Percentiles rank a stretch among this genome's conserved stretches.
phyloP scores from a whole-genome alignment of 441 rosid species.

The Rhodomyrtus psidioides region DNA sequence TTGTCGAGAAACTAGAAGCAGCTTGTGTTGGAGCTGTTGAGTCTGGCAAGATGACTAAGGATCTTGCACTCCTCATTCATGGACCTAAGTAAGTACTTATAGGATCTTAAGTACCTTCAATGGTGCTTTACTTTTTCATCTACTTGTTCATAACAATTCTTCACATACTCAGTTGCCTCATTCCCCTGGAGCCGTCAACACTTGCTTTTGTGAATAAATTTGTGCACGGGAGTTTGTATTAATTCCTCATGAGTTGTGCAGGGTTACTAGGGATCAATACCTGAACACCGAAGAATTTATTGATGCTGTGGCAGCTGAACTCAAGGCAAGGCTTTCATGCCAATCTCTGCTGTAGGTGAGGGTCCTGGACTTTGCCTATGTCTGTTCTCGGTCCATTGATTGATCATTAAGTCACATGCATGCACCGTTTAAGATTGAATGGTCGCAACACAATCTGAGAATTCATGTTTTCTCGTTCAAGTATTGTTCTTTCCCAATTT shows the following conservation, averaged over 20 bases:
- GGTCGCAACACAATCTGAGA: not conserved
- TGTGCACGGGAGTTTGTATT: not conserved
- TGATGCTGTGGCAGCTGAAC: slow-evolving; percentile 71
- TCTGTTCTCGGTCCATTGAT: not conserved
- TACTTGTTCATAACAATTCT: not conserved
- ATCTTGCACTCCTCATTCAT: slow-evolving; percentile 78
- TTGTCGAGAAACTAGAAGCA: slow-evolving; percentile 72
- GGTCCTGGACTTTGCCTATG: not conserved
- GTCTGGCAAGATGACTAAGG: slow-evolving; percentile 93
- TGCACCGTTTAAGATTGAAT: not conserved
- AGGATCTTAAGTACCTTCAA: not conserved
- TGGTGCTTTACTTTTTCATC: not conserved
- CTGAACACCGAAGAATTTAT: slow-evolving; percentile 87
- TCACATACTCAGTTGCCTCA: not conserved
- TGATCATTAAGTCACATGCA: not conserved
- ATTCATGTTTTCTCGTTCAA: not conserved
- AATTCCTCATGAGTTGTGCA: slow-evolving; percentile 12
- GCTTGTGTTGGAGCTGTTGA: slow-evolving; percentile 74
- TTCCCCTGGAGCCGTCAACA: not conserved
- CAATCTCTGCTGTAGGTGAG: slow-evolving; percentile 26
- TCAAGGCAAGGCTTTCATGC: slow-evolving; percentile 35
- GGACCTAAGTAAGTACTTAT: slow-evolving; percentile 53
- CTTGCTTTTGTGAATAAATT: not conserved
- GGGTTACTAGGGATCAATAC: slow-evolving; percentile 54
- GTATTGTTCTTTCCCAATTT: not conserved